Percentiles rank a stretch among this genome's conserved stretches.
Conservation (phyloP, 371 early-diverging fungal genomes). For the Mucor plumbeus region DNA sequence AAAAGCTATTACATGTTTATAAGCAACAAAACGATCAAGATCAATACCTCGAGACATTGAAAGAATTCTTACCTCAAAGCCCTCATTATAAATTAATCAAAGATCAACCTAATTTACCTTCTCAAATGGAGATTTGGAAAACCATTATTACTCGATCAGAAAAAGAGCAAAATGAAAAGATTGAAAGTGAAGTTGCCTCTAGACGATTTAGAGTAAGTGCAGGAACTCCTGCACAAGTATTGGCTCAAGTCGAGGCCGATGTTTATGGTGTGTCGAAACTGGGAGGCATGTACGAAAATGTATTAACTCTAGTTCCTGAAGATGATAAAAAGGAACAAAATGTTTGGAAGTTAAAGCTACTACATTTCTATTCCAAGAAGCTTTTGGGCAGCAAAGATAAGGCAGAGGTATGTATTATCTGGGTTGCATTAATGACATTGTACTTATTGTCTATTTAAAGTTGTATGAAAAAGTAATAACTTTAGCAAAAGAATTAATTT, state of each 20-base stretch:
- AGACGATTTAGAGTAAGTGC: slow-evolving; percentile 76
- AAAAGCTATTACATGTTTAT: slow-evolving; percentile 61
- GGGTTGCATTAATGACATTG: neutral
- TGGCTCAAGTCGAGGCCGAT: slow-evolving; percentile 61
- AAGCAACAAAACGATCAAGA: slow-evolving; percentile 42
- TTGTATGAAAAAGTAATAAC: slow-evolving; percentile 38
- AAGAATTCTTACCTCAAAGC: slow-evolving; percentile 58
- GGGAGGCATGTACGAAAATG: slow-evolving; percentile 45
- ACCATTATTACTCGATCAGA: slow-evolving; percentile 63
- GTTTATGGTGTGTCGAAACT: slow-evolving; percentile 65
- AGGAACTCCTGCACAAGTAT: slow-evolving; percentile 63
- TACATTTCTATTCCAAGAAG: slow-evolving; percentile 37
- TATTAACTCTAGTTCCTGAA: slow-evolving; percentile 39
- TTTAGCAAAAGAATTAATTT: slow-evolving; percentile 46
- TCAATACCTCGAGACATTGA: slow-evolving; percentile 57
- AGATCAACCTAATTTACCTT: slow-evolving; percentile 46
- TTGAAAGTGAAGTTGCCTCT: slow-evolving; percentile 67
- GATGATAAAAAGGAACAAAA: slow-evolving; percentile 18
- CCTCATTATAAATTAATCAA: slow-evolving; percentile 53
- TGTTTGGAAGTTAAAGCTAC: slow-evolving; percentile 34
- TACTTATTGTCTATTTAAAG: slow-evolving; percentile 12
- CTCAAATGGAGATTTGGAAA: slow-evolving; percentile 59
- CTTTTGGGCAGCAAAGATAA: slow-evolving; percentile 33
- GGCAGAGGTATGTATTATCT: slow-evolving; percentile 22
- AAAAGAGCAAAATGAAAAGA: slow-evolving; percentile 57